Evolutionary conservation across 495 filamentous ascomycete genomes (phyloP), one percentile per base, ranked within the genome.

Genomic region (Aspergillus leporis): DNA sequence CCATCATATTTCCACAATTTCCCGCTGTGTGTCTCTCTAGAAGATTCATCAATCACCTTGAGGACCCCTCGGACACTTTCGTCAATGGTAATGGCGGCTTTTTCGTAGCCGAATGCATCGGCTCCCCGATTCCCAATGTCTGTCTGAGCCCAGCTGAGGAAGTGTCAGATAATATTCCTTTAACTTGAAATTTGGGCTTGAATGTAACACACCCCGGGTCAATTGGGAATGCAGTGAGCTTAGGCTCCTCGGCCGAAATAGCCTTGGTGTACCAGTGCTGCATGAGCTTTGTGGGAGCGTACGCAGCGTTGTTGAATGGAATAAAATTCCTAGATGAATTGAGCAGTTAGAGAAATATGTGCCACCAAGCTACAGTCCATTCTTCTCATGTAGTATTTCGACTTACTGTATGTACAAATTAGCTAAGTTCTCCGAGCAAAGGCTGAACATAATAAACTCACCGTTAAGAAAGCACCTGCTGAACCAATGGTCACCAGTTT

Each of bases 61-160:
- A 80, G 58, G 43, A 82, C 52, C 0, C 74, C 76, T 19, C 62
- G 61, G 12, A 62, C 60, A 40, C 67, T 71, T 21, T 75, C 72
- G 3, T 79, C 72, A 0, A 78, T 54, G 1, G 59, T 52, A n/a
- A 66, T 31, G 21, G 56, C 28, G 1, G 77, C 77, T 43, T 74
- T 51, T 19, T 71, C 69, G 3, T 74, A 16, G 0, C 79, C 78
- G 22, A 74, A 64, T 1, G 14, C 38, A 13, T 59, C 28, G 16
- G 79, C 80, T 0, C 63, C 77, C 5, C 56, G 34, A 55, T 81
- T 79, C 12, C 78, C 79, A 57, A 81, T 59, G 0, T 81, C 78
- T 4, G 79, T 83, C 43, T 74, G 71, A 10, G 71, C 70, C 58
- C 69, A 81, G n/a, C 75, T 77, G 25, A 45, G 51, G 1, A 48